Percentiles rank a stretch among this genome's conserved stretches.
Evolutionary conservation across 2,329 filamentous ascomycete species (phyloP).

Genomic region (Diaporthe aspalathi): DNA sequence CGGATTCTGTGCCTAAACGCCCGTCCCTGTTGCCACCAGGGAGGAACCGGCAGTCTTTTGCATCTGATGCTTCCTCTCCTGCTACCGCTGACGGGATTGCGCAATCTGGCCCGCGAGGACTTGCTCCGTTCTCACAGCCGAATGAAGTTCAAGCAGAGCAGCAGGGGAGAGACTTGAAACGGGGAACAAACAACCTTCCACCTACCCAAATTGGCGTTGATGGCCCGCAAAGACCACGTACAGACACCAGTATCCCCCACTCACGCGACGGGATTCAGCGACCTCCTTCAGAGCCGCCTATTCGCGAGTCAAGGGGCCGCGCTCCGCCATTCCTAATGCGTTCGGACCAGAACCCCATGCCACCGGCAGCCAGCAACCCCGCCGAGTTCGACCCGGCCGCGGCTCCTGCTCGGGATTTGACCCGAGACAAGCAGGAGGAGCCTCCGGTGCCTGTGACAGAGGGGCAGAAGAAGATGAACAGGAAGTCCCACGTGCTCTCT

Average conservation of each 20-base stretch:
- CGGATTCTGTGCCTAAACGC: neutral
- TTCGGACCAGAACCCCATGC: slow-evolving; percentile 2
- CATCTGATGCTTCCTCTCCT: neutral
- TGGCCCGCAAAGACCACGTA: neutral
- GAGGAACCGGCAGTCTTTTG: neutral
- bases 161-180: neutral
- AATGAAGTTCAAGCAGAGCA: neutral
- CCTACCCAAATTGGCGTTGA: neutral
- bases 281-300: neutral
- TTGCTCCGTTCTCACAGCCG: neutral
- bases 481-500: slow-evolving; percentile 5
- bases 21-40: slow-evolving; percentile 17
- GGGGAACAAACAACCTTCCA: neutral
- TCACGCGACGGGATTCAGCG: neutral
- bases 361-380: neutral
- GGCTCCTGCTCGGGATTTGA: neutral
- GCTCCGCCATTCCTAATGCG: neutral
- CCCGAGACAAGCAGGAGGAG: neutral
- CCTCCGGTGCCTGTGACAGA: neutral
- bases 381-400: neutral
- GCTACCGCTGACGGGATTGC: neutral
- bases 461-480: slow-evolving; percentile 18
- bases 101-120: neutral
- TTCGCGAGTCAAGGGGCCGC: neutral
- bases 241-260: neutral